Conservation (phyloP, 2,329 filamentous ascomycete genomes). For the Fusarium caatingaense region DNA sequence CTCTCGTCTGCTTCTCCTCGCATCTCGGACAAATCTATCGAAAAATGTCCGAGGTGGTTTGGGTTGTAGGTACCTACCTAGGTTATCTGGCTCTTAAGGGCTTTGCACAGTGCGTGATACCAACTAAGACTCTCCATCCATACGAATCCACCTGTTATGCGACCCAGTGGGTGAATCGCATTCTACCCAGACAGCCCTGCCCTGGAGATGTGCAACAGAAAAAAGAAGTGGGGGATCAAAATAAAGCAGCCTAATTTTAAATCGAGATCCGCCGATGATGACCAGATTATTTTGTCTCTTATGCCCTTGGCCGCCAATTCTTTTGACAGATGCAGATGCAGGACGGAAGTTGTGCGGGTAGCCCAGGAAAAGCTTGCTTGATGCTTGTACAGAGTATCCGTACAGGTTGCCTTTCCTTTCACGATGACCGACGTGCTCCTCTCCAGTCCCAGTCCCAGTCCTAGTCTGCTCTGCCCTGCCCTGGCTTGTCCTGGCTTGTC, state of each 20-base stretch:
- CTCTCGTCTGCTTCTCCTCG: neutral
- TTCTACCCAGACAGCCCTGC: slow-evolving; percentile 9
- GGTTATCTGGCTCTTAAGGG: slow-evolving; percentile 16
- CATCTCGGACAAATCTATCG: slow-evolving; percentile 4
- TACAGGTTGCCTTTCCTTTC: slow-evolving; percentile 11
- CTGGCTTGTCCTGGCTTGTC: slow-evolving; percentile 1
- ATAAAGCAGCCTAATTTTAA: neutral
- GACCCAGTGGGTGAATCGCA: slow-evolving; percentile 35
- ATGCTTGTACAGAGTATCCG: neutral
- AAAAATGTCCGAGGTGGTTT: slow-evolving; percentile 2
- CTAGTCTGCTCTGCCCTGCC: neutral
- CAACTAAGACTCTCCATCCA: slow-evolving; percentile 1
- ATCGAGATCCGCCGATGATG: neutral
- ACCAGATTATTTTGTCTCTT: neutral
- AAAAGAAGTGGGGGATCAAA: neutral
- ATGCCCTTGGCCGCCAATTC: neutral
- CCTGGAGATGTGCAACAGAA: neutral
- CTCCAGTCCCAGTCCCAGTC: neutral
- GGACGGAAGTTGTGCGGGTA: slow-evolving; percentile 23
- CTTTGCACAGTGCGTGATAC: slow-evolving; percentile 35
- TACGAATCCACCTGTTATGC: slow-evolving; percentile 34
- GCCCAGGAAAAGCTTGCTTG: slow-evolving; percentile 21
- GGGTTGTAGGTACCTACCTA: neutral
- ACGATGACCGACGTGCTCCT: slow-evolving; percentile 24
- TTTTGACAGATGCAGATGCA: neutral